Evolutionary conservation across 805 yeast species (phyloP), one percentile per base, ranked within the genome.

Genomic region (Cyberlindnera veronae): DNA sequence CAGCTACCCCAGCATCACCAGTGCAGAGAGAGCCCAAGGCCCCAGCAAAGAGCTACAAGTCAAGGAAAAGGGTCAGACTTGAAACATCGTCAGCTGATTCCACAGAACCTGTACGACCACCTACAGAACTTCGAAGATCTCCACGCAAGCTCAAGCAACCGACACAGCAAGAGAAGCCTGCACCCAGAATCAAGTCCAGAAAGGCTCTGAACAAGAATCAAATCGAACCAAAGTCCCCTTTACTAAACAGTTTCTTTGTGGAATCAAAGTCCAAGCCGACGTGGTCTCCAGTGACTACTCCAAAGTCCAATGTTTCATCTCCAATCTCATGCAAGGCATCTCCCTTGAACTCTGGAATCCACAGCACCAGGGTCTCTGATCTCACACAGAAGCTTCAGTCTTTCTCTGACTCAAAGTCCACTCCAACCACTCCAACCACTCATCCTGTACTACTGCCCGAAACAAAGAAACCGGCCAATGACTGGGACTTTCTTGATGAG

Each of bases 181-280:
- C n/a, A n/a, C n/a, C n/a, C n/a, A n/a, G n/a, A n/a, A n/a, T n/a
- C n/a, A n/a, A n/a, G n/a, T n/a, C n/a, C n/a, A n/a, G n/a, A n/a
- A n/a, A n/a, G n/a, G n/a, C n/a, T n/a, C n/a, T n/a, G n/a, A n/a
- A n/a, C n/a, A n/a, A n/a, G n/a, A n/a, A n/a, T n/a, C n/a, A n/a
- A n/a, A 29, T 29, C 13, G 22, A 21, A 23, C 32, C 32, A 11
- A 19, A 34, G 19, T 36, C 41, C n/a, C 38, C 36, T 6, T 13
- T 23, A 15, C 40, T 39, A 17, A 49, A 42, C 34, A 49, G 35
- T 16, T 46, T 44, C 37, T 56, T 45, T 23, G 36, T 56, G 5
- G 60, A 56, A 23, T 50, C 60, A 3, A 31, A 47, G 30, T 21
- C 36, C 5, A 56, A 54, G 24, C 60, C 60, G 3, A 17, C 35